A percentile compares a stretch with the other conserved stretches of the same genome.
Evolutionary conservation across 179 eudicot genomes (phyloP).

Genomic region (Beta corolliflora): DNA sequence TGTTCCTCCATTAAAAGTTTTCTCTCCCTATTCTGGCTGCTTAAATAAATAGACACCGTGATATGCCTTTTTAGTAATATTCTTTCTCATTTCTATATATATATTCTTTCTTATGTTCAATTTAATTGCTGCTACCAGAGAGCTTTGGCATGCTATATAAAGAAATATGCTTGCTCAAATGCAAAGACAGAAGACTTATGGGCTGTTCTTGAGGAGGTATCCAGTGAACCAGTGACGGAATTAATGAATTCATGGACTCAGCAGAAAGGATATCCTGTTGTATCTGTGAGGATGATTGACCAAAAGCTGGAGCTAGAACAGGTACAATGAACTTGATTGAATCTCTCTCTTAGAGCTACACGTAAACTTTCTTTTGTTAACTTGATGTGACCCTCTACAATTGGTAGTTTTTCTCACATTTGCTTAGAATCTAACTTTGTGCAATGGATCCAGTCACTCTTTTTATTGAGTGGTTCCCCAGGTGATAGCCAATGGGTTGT

Average conservation of each 20-base stretch:
- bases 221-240: slow-evolving; percentile 86
- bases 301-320: slow-evolving; percentile 78
- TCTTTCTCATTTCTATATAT: neutral
- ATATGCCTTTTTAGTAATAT: neutral
- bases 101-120: neutral
- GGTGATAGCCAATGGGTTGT: slow-evolving; percentile 94
- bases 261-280: slow-evolving; percentile 93
- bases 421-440: slow-evolving; percentile 25
- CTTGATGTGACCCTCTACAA: neutral
- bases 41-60: neutral
- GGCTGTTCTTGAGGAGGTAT: slow-evolving; percentile 90
- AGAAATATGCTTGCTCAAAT: slow-evolving; percentile 86
- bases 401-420: neutral
- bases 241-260: slow-evolving; percentile 96
- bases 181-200: slow-evolving; percentile 98
- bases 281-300: slow-evolving; percentile 66
- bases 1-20: neutral
- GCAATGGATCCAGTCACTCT: slow-evolving; percentile 59
- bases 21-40: neutral
- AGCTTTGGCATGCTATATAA: slow-evolving; percentile 89
- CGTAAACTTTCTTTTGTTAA: neutral
- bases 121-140: slow-evolving; percentile 45
- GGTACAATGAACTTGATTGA: slow-evolving; percentile 41
- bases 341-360: neutral
- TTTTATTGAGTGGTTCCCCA: slow-evolving; percentile 70